phyloP scores from a whole-genome alignment of 306 rosid species.

The Rubus idaeus region DNA sequence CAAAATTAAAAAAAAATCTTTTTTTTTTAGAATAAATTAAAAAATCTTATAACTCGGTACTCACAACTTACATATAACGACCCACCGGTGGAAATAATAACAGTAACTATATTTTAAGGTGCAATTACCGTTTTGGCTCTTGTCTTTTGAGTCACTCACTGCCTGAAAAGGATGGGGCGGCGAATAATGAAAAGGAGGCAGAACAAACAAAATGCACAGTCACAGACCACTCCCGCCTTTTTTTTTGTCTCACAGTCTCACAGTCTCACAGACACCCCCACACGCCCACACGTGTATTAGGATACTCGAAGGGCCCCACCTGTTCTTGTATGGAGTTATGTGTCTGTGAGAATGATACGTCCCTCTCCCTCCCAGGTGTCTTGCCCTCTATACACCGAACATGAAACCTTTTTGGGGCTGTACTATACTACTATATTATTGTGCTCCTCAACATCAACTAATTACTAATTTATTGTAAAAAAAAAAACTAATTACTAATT shows the following conservation, averaged over 20 bases:
- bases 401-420: background rate
- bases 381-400: background rate
- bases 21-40: too few species aligned
- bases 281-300: background rate
- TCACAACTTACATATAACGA: too few species aligned
- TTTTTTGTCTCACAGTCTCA: background rate
- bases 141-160: too few species aligned
- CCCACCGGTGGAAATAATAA: too few species aligned
- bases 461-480: too few species aligned
- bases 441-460: too few species aligned
- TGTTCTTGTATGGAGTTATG: background rate
- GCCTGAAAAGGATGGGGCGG: slow-evolving; percentile 9
- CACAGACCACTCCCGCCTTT: background rate
- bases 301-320: background rate
- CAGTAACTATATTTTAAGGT: background rate
- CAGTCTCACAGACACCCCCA: background rate
- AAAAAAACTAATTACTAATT: too few species aligned
- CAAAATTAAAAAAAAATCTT: too few species aligned
- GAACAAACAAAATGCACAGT: background rate
- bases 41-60: too few species aligned
- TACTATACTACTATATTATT: too few species aligned
- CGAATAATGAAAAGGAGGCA: slow-evolving; percentile 3
- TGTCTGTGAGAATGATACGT: background rate
- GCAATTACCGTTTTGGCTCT: background rate
- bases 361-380: slow-evolving; percentile 4